Evolutionary conservation across 345 rosid species (phyloP).

Genomic region (Xanthoceras sorbifolium): DNA sequence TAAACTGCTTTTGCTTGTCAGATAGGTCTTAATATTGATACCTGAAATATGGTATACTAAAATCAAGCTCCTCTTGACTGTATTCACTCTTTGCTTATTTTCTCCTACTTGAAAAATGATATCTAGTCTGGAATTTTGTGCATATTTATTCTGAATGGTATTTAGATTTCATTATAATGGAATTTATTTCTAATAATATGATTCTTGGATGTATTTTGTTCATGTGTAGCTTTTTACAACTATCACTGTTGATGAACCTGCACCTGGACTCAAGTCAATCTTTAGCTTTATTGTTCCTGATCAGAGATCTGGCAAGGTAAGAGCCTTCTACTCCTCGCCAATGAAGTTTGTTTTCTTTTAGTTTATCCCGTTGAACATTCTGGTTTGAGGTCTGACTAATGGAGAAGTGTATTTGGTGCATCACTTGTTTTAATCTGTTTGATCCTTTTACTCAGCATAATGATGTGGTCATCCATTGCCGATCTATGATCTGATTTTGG

Average conservation of each 20-base stretch:
- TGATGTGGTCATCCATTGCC: not conserved
- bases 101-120: not conserved
- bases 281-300: conserved; percentile 83
- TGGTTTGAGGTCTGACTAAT: not conserved
- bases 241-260: conserved; percentile 79
- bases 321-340: not conserved
- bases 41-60: not conserved
- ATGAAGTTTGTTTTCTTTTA: not conserved
- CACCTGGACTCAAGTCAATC: conserved; percentile 90
- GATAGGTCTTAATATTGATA: not conserved
- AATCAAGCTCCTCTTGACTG: not conserved
- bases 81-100: not conserved
- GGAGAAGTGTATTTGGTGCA: not conserved
- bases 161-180: not conserved
- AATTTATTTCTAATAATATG: not conserved
- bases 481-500: conserved; percentile 17
- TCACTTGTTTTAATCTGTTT: not conserved
- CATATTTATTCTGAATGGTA: not conserved
- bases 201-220: not conserved
- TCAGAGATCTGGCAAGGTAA: conserved; percentile 93
- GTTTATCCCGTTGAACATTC: not conserved
- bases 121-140: not conserved
- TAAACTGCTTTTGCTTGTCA: not conserved
- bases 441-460: not conserved
- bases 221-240: conserved; percentile 72